Percentiles rank a stretch among this genome's conserved stretches.
Conservation (phyloP, 306 rosid species). For the Clitoria ternatea region DNA sequence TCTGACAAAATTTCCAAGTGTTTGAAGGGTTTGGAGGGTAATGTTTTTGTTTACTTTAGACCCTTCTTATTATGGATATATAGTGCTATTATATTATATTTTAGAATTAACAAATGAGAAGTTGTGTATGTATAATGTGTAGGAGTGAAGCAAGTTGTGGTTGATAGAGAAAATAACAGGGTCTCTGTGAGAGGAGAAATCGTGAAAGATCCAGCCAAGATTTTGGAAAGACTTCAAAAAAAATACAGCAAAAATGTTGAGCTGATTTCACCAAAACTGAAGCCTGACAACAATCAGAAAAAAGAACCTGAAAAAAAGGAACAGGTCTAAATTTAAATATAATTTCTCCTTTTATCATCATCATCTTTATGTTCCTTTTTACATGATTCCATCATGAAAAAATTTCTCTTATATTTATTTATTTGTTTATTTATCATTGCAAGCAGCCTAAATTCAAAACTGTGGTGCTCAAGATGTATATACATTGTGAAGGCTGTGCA, state of each 20-base stretch:
- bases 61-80: not conserved
- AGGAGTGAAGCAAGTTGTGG: slow-evolving; percentile 58
- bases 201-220: slow-evolving; percentile 43
- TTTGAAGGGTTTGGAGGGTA: slow-evolving; percentile 59
- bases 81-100: not conserved
- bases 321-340: slow-evolving; percentile 16
- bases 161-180: slow-evolving; percentile 48
- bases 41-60: not conserved
- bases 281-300: slow-evolving; percentile 12
- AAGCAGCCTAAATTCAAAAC: slow-evolving; percentile 34
- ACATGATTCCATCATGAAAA: not conserved
- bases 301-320: slow-evolving; percentile 29
- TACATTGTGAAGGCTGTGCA: slow-evolving; percentile 77
- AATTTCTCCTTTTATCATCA: not conserved
- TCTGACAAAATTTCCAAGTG: slow-evolving; percentile 45
- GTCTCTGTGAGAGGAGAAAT: slow-evolving; percentile 56
- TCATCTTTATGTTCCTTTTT: not conserved
- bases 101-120: not conserved
- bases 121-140: not conserved
- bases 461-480: slow-evolving; percentile 52
- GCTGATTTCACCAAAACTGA: slow-evolving; percentile 52
- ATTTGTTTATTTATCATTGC: not conserved
- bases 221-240: slow-evolving; percentile 48
- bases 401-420: not conserved
- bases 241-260: slow-evolving; percentile 64